Base-by-base conservation (phyloP, 441 rosid genomes). In the Hypseocharis bilobata region DNA sequence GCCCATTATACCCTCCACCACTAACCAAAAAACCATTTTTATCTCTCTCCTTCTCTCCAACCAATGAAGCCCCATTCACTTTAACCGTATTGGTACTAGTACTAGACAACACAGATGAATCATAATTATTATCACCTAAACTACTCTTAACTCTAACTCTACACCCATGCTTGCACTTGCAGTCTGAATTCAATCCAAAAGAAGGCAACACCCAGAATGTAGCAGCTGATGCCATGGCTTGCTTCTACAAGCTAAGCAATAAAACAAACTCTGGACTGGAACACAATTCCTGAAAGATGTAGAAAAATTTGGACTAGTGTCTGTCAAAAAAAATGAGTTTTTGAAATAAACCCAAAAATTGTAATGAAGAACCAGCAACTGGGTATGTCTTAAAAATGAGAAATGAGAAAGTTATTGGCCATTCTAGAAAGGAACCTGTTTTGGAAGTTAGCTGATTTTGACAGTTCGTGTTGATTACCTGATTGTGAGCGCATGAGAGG, bases 61-160 rank as follows among this genome's bases (percentile, higher is more conserved):
- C 29, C 16, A 75, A 19, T 69, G 85, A 26, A 40, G 63, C 66
- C 69, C 82, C 89, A 72, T 84, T 84, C 69, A 80, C 66, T 2
- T 49, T 51, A 22, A 64, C 63, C 2, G 77, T 66, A 19, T 23
- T 51, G 55, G 25, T n/a, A n/a, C n/a, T n/a, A n/a, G n/a, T 20
- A 19, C 55, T 49, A 19, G 86, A 62, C 55, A 65, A 56, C 28
- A 66, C 51, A 17, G 69, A 38, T 13, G 82, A 65, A 67, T 80
- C 81, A 57, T 74, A 65, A 67, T 80, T 81, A 57, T 74, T 73
- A 28, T 61, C 74, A 0, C 60, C 75, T 52, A 72, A 62, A 17
- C 78, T 71, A 17, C 78, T 71, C 67, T 74, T 77, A 78, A 84
- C 86, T 79, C 80, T 81, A 29, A 82, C 80, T 72, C 75, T 73